Evolutionary conservation across 305 asterid species (phyloP), one percentile per base, ranked within the genome.

Genomic region (Ilex paraguariensis): DNA sequence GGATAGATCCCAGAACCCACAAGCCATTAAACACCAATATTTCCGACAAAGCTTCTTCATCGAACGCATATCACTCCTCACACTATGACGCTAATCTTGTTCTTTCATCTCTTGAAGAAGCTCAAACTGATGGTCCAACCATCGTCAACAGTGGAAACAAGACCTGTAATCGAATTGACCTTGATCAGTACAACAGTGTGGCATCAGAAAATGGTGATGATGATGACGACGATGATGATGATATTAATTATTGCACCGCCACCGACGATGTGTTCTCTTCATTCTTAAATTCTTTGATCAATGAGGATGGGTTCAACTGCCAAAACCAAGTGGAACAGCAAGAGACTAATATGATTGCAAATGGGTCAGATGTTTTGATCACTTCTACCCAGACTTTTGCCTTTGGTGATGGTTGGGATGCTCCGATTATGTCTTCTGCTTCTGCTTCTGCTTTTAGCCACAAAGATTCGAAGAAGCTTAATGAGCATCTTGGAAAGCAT

Each of bases 1-100:
- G 95, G n/a, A 79, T 87, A 3, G 87, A 87, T 69, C 95, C 93
- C 28, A 85, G 78, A 76, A 82, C 88, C 40, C 93, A 87, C 81
- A 81, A 76, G 70, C 90, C 86, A 32, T 64, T 68, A 49, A 79
- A 56, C 69, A 74, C 39, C 42, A 30, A 14, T 31, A 36, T 14
- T 58, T 13, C 59, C 17, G 33, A 66, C 9, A 62, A 66, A 46
- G 13, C 31, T 14, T 5, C 54, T 14, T 7, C 46, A 30, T 28
- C 17, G n/a, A 39, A 60, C 6, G 44, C 65, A 52, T 44, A 49
- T 11, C 16, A 49, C 53, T 49, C 5, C 53, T 49, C 53, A 49
- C 3, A 49, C 4, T 13, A 7, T 49, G 15, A 12, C 1, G 6
- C 53, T 31, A 33, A 7, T 54, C 5, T 5, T 31, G 46, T 33